These are phyloP conservation scores for Raphanus sativus DNA, from an alignment of 345 rosid species.

Conservation along the genomic window DNA sequence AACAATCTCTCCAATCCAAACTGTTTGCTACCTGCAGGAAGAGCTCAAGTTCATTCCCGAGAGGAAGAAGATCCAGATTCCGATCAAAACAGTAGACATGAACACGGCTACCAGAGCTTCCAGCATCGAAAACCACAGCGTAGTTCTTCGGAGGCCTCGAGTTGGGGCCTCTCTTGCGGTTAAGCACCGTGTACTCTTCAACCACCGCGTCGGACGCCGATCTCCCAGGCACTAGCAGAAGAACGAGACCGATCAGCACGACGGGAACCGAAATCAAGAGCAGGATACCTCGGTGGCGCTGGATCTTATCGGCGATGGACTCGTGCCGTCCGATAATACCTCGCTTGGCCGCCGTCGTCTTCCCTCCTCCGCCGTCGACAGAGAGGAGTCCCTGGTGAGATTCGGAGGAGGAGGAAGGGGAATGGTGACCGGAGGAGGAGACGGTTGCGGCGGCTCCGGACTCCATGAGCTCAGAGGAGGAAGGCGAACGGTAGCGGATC, in stretches of 20 bases:
- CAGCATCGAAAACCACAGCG: background rate
- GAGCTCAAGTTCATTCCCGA: background rate
- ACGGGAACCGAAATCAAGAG: conserved; percentile 70
- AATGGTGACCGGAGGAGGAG: conserved; percentile 31
- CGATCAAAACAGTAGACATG: background rate
- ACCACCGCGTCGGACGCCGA: conserved; percentile 31
- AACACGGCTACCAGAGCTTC: conserved; percentile 30
- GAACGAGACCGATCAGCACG: conserved; percentile 54
- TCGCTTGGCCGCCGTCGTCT: conserved; percentile 57
- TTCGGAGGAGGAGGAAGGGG: conserved; percentile 40
- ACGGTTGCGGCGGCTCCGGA: conserved; percentile 32
- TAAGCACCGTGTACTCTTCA: conserved; percentile 45
- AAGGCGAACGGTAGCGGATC: conserved; percentile 88
- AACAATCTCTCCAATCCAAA: background rate
- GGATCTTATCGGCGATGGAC: conserved; percentile 75
- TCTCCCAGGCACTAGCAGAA: conserved; percentile 59
- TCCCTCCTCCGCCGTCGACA: conserved; percentile 37
- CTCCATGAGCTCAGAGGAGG: conserved; percentile 59
- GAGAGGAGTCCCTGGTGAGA: conserved; percentile 39
- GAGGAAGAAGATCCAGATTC: background rate
- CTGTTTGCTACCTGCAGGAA: background rate
- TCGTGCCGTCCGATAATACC: conserved; percentile 45
- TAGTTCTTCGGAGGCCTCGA: background rate
- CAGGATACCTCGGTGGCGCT: conserved; percentile 61
- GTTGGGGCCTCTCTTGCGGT: conserved; percentile 43